phyloP scores from a whole-genome alignment of 192 early-diverging fungal genomes.

The Coemansia pectinata region DNA sequence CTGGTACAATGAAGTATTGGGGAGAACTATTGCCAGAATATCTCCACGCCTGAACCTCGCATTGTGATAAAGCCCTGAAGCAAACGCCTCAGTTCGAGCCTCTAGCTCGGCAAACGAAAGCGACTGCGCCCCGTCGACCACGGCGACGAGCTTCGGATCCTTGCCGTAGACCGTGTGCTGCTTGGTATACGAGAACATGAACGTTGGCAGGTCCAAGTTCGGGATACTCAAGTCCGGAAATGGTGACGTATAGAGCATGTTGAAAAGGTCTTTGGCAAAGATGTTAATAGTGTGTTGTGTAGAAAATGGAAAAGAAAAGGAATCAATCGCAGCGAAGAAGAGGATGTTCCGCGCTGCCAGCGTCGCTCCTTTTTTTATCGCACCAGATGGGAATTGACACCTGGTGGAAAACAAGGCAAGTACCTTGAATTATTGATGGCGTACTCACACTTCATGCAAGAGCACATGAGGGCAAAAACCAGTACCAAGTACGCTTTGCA shows the following conservation, averaged over 20 bases:
- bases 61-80: conserved; percentile 46
- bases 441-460: background rate
- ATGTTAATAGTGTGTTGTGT: background rate
- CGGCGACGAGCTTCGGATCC: conserved; percentile 27
- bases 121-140: conserved; percentile 21
- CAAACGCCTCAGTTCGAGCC: conserved; percentile 21
- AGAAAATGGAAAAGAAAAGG: background rate
- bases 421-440: background rate
- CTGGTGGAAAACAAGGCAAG: background rate
- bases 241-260: conserved; percentile 47
- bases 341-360: background rate
- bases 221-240: conserved; percentile 31
- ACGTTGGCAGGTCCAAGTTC: conserved; percentile 42
- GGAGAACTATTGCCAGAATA: conserved; percentile 68
- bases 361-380: background rate
- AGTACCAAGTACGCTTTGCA: background rate
- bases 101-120: conserved; percentile 38
- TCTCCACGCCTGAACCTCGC: conserved; percentile 68
- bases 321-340: background rate
- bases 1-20: conserved; percentile 70
- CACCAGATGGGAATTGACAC: background rate
- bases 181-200: conserved; percentile 30
- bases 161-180: conserved; percentile 35
- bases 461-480: background rate
- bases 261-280: background rate